Conservation (phyloP, 106 monocot species). For the Alisma plantagoaquatica region DNA sequence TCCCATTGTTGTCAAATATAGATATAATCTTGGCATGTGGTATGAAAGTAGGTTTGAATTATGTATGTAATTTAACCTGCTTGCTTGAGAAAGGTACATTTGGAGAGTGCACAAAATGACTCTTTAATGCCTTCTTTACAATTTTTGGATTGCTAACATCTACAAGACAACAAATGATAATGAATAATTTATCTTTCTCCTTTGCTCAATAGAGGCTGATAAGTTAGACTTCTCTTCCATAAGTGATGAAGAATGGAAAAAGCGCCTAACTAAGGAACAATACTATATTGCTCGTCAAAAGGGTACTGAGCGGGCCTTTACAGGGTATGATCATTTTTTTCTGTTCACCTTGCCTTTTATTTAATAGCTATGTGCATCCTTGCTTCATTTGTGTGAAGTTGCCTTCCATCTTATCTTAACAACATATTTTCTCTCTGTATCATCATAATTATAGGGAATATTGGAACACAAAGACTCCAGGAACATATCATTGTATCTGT, state of each 20-base stretch:
- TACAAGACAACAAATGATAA: too few relatives aligned
- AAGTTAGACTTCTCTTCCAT: constrained; percentile 22
- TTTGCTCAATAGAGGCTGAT: constrained; percentile 13
- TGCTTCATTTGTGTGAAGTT: neutral
- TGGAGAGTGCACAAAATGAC: too few relatives aligned
- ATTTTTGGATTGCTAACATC: too few relatives aligned
- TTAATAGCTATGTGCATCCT: neutral
- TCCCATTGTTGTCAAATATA: too few relatives aligned
- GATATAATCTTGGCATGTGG: too few relatives aligned
- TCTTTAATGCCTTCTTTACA: too few relatives aligned
- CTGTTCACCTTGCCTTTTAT: neutral
- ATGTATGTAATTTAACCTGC: too few relatives aligned
- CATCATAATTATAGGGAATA: constrained; percentile 45
- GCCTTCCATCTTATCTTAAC: neutral
- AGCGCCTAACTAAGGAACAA: constrained; percentile 57
- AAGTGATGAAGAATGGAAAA: constrained; percentile 78
- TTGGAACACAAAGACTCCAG: constrained; percentile 85
- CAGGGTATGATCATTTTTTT: constrained; percentile 42
- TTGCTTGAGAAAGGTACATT: too few relatives aligned
- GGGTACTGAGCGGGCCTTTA: constrained; percentile 96
- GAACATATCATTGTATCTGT: constrained; percentile 80
- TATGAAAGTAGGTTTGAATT: too few relatives aligned
- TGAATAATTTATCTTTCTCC: neutral
- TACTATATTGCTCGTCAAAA: constrained; percentile 69
- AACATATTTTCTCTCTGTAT: neutral